Evolutionary conservation across 116 monocot species (phyloP), one percentile per base, ranked within the genome.

Genomic region (Dioscorea cayenensis): DNA sequence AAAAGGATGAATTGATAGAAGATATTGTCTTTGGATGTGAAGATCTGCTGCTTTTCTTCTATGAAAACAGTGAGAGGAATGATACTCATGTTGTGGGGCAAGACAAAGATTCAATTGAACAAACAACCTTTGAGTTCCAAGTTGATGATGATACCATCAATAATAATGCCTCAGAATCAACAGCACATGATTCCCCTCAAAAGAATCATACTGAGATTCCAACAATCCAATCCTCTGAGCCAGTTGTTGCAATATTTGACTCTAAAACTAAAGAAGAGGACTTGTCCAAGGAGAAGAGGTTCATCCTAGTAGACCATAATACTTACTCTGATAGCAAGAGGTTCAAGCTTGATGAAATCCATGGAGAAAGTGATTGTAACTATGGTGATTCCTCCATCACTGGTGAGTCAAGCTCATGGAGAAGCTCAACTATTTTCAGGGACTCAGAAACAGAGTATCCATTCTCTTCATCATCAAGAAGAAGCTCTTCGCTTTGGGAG

Each of bases 401-500:
- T 1, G 74, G 74, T 10, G 90, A 92, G 60, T 96, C 96, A 28
- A 90, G 88, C 10, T 96, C 96, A 51, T 96, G 89, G 90, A 72
- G 82, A 67, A 78, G 80, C 76, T 91, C 95, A 2, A 70, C 84
- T 3, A 83, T 89, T 28, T 77, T 86, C 63, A 75, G 85, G 70
- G 92, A 92, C 67, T 92, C 92, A 0, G 95, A 95, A 67, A 89
- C 85, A 6, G 96, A 96, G 20, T 83, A 84, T 37, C 82, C 85
- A 32, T 95, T 92, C 84, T 90, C 95, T 32, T 96, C 95, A 21
- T 95, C 96, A 7, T 96, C 96, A 2, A 75, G 92, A 32, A 82
- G 84, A 69, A 90, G 92, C 76, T 92, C 92, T 14, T 83, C 90
- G 23, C 72, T 80, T 28, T 96, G 96, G 96, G 96, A 96, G 36